Conservation (phyloP, 2,329 filamentous ascomycete genomes). For the Aureobasidium sp. region DNA sequence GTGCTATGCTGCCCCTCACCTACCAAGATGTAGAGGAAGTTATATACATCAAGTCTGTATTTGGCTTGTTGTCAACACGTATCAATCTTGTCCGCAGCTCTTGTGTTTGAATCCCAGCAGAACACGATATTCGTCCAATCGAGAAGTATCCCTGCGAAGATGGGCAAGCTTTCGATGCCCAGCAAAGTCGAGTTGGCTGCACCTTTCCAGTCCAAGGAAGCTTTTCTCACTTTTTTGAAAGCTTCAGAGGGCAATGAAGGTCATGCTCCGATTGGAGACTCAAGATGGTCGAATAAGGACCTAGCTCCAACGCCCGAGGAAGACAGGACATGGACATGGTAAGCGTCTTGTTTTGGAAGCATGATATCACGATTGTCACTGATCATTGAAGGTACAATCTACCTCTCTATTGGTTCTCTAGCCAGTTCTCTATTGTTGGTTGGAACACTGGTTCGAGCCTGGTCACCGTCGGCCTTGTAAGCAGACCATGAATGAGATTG, state of each 20-base stretch:
- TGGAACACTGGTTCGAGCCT: conserved; percentile 17
- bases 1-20: not conserved
- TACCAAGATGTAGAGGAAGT: not conserved
- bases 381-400: conserved; percentile 4
- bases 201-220: conserved; percentile 16
- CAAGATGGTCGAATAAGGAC: not conserved
- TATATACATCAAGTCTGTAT: not conserved
- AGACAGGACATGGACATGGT: conserved; percentile 7
- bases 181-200: conserved; percentile 5
- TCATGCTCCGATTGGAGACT: not conserved
- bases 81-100: not conserved
- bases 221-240: conserved; percentile 13
- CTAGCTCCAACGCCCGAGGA: not conserved
- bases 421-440: conserved; percentile 16
- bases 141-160: not conserved
- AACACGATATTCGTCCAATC: not conserved
- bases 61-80: not conserved
- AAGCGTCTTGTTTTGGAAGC: not conserved
- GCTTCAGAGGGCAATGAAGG: conserved; percentile 17
- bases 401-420: conserved; percentile 16
- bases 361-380: not conserved
- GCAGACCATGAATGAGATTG: not conserved
- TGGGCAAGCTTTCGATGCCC: conserved; percentile 13
- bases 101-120: not conserved
- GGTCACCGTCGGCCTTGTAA: conserved; percentile 16